Evolutionary conservation across 768 basidiomycete species (phyloP), one percentile per base, ranked within the genome.

Genomic region (Epithele typhae): DNA sequence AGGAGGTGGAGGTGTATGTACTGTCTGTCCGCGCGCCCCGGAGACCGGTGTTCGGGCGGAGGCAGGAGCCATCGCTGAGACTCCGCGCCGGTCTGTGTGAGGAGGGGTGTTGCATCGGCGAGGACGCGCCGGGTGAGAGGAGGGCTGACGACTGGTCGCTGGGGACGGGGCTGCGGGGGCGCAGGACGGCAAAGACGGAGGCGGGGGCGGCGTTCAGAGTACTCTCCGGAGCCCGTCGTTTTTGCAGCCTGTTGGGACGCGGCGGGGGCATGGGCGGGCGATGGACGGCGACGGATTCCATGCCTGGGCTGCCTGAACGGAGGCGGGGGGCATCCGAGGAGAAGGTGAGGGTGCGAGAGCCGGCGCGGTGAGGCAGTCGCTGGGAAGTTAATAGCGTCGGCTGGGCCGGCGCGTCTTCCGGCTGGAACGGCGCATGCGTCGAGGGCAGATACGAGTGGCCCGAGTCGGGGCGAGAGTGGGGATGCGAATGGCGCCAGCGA

Each of bases 201-300:
- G 46, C 9, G 38, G 27, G 19, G 15, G 21, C 11, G 4, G 51
- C 24, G 22, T 34, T 21, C 2, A 46, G 43, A 34, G 51, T 39
- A 5, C 35, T 25, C n/a, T 46, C 36, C 25, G 34, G 37, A 10
- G 43, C 46, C 22, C 51, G 51, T 10, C 38, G 5, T 45, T 52
- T 52, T 38, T 43, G 46, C 23, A 52, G 43, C 37, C 44, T 47
- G 46, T 48, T 52, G 23, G 34, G 43, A 7, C 51, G 50, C 27
- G 27, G 14, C 32, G 45, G 9, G 39, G 39, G 51, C 17, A 33
- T 18, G 34, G 41, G 43, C 36, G 51, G 48, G 38, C 46, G 32
- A 25, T 45, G 42, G 27, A 27, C 37, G 30, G 25, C 37, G 30
- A 39, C 42, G 18, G 39, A 46, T 36, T 52, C 51, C 46, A 52